Conservation (phyloP, 257 asterid genomes). For the Solanum corneliomulleri region DNA sequence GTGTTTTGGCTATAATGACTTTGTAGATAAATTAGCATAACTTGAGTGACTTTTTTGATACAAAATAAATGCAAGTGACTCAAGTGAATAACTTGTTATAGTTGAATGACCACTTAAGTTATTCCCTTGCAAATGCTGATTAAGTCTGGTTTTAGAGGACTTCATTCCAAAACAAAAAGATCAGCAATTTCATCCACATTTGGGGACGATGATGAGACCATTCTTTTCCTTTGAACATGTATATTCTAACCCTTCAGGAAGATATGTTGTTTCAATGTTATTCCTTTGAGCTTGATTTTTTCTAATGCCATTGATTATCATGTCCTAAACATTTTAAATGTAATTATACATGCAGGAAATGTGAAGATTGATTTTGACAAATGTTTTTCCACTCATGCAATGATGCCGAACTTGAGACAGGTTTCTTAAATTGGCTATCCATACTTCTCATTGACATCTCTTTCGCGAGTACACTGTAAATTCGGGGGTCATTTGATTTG, state of each 20-base stretch:
- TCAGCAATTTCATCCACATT: background rate
- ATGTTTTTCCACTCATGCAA: constrained; percentile 71
- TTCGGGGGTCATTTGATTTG: background rate
- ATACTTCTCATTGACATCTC: background rate
- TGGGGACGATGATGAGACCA: background rate
- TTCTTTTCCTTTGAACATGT: background rate
- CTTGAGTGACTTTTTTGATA: background rate
- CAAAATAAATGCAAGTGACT: background rate
- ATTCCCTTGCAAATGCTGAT: background rate
- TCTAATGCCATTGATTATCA: background rate
- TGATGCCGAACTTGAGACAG: constrained; percentile 86
- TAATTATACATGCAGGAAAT: constrained; percentile 40
- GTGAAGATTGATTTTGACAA: constrained; percentile 72
- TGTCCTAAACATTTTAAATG: background rate
- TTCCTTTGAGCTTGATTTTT: background rate
- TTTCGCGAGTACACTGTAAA: background rate
- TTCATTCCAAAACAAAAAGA: background rate
- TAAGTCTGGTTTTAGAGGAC: background rate
- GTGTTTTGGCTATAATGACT: background rate
- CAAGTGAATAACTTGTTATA: background rate
- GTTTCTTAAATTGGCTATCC: constrained; percentile 17
- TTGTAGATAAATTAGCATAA: background rate
- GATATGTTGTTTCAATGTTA: background rate
- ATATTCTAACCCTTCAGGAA: background rate
- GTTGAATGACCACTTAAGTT: background rate